These are phyloP conservation scores for Penicillium dipodomyicola DNA, from an alignment of 495 filamentous ascomycete species.

Conservation along the genomic window DNA sequence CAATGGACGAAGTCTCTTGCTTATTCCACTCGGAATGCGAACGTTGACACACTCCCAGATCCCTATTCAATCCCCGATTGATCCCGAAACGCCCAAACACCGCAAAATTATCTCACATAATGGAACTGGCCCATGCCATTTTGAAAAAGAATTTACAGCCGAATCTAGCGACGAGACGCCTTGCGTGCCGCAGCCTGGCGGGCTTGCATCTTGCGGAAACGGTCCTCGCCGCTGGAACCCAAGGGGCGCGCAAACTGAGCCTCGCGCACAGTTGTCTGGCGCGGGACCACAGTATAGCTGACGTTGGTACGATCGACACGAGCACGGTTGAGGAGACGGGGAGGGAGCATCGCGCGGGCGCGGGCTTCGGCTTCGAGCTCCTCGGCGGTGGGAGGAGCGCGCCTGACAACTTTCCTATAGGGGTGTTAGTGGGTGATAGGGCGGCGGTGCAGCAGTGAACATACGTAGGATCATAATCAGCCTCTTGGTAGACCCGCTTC, in stretches of 20 bases:
- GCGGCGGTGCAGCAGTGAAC: conserved; percentile 19
- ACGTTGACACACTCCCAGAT: conserved; percentile 1
- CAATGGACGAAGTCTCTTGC: conserved; percentile 2
- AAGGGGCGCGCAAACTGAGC: conserved; percentile 59
- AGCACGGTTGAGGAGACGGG: conserved; percentile 67
- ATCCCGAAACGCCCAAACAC: conserved; percentile 17
- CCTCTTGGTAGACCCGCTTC: conserved; percentile 62
- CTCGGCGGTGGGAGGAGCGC: conserved; percentile 47
- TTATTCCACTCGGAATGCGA: conserved; percentile 9
- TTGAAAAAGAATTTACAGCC: conserved; percentile 9
- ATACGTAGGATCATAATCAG: conserved; percentile 58
- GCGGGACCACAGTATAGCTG: conserved; percentile 80
- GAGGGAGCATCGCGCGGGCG: conserved; percentile 67
- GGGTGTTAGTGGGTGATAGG: conserved; percentile 15
- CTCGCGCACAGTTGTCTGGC: conserved; percentile 51
- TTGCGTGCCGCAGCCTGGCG: conserved; percentile 59
- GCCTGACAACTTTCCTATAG: conserved; percentile 46
- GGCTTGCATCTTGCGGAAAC: conserved; percentile 77
- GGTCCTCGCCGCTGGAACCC: conserved; percentile 72
- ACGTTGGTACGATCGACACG: conserved; percentile 64
- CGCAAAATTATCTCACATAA: conserved; percentile 9
- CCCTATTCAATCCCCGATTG: conserved; percentile 12
- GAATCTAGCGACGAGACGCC: conserved; percentile 35
- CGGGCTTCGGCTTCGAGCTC: conserved; percentile 62
- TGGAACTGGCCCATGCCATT: conserved; percentile 2